These are phyloP conservation scores for Agaricus subrufescens DNA, from an alignment of 768 basidiomycete species.

Conservation along the genomic window DNA sequence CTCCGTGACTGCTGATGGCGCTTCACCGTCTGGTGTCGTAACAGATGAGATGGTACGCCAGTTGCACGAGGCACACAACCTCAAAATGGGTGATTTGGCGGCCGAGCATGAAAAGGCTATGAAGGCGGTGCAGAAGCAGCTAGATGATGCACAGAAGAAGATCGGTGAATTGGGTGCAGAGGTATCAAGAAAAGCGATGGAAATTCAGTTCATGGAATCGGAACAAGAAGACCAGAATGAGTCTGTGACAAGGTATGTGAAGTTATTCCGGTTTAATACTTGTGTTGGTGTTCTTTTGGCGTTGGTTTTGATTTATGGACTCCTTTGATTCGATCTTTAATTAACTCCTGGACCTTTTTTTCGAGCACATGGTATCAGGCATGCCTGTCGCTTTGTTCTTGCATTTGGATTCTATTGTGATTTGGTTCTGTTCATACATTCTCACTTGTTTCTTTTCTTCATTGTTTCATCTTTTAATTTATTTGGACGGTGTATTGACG, in stretches of 20 bases:
- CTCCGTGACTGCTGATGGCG: slow-evolving; percentile 16
- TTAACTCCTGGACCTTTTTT: background rate
- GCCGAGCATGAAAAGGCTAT: slow-evolving; percentile 60
- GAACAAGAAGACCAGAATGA: slow-evolving; percentile 63
- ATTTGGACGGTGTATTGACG: slow-evolving; percentile 32
- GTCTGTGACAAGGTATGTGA: slow-evolving; percentile 11
- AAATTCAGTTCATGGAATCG: slow-evolving; percentile 74
- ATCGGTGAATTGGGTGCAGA: slow-evolving; percentile 56
- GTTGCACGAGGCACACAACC: slow-evolving; percentile 80
- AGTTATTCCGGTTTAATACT: slow-evolving; percentile 52
- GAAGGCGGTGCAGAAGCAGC: slow-evolving; percentile 48
- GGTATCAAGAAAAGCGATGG: slow-evolving; percentile 69
- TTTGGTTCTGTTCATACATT: background rate
- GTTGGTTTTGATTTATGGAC: slow-evolving; percentile 51
- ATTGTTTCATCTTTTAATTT: slow-evolving; percentile 17
- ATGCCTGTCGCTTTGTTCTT: slow-evolving; percentile 6
- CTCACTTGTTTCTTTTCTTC: slow-evolving; percentile 18
- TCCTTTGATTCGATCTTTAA: slow-evolving; percentile 26
- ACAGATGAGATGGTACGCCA: slow-evolving; percentile 74
- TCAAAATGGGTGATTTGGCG: slow-evolving; percentile 71
- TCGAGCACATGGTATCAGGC: slow-evolving; percentile 1
- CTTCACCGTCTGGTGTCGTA: slow-evolving; percentile 34
- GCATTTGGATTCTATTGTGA: slow-evolving; percentile 1
- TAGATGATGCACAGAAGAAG: slow-evolving; percentile 46
- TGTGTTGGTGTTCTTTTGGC: slow-evolving; percentile 47